A percentile compares a stretch with the other conserved stretches of the same genome.
Conservation (phyloP, 2,329 filamentous ascomycete genomes). For the Amauroascus niger region DNA sequence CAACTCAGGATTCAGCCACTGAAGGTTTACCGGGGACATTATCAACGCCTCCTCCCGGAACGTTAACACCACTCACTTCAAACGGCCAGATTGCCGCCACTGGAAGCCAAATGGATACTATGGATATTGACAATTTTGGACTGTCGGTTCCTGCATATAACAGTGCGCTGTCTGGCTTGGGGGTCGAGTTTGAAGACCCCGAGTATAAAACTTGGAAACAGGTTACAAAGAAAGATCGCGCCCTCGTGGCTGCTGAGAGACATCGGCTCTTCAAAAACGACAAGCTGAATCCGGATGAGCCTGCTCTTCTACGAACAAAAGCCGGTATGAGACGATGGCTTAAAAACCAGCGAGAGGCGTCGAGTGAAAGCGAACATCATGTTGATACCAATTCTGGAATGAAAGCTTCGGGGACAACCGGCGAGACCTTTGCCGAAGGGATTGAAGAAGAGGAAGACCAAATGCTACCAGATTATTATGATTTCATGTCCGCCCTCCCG, state of each 20-base stretch:
- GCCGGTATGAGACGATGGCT: slow-evolving; percentile 83
- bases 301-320: slow-evolving; percentile 74
- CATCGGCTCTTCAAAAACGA: slow-evolving; percentile 77
- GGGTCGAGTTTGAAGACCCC: slow-evolving; percentile 72
- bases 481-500: slow-evolving; percentile 73
- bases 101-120: slow-evolving; percentile 68
- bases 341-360: slow-evolving; percentile 63
- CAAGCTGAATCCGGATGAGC: slow-evolving; percentile 75
- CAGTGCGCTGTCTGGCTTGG: slow-evolving; percentile 58
- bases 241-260: slow-evolving; percentile 73
- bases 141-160: slow-evolving; percentile 59
- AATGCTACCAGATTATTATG: slow-evolving; percentile 89
- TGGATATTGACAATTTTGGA: slow-evolving; percentile 70
- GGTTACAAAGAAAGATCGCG: slow-evolving; percentile 92
- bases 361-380: slow-evolving; percentile 40
- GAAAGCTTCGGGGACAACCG: slow-evolving; percentile 40
- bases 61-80: slow-evolving; percentile 62
- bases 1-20: slow-evolving; percentile 62
- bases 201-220: slow-evolving; percentile 99
- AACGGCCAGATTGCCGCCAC: slow-evolving; percentile 53
- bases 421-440: slow-evolving; percentile 83
- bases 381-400: slow-evolving; percentile 38
- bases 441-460: slow-evolving; percentile 81
- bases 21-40: slow-evolving; percentile 78
- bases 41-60: slow-evolving; percentile 68